Percentiles rank a stretch among this genome's conserved stretches.
These are phyloP conservation scores for Chaetomium strumarium DNA, from an alignment of 2,329 filamentous ascomycete genomes.

Conservation along the genomic window DNA sequence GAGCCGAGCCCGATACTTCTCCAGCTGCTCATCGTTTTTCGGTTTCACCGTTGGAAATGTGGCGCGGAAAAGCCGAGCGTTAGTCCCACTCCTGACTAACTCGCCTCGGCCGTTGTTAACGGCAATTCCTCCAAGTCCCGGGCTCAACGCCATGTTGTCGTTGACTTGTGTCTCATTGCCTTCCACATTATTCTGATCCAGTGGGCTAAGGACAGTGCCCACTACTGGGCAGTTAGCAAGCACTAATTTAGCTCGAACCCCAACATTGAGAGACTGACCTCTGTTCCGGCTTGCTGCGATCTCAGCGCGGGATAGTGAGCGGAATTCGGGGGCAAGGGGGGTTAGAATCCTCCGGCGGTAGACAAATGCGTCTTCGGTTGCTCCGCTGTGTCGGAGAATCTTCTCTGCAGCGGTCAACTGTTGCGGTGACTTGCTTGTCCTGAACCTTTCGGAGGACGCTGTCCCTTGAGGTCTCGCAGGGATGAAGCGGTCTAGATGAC, in stretches of 20 bases:
- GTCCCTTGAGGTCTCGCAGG: conserved; percentile 35
- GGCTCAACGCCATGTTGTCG: conserved; percentile 66
- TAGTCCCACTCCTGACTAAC: conserved; percentile 63
- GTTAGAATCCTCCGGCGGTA: conserved; percentile 28
- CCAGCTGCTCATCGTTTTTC: conserved; percentile 52
- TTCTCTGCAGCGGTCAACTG: conserved; percentile 41
- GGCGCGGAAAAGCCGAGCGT: conserved; percentile 59
- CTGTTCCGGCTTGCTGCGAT: conserved; percentile 23
- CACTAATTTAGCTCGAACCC: neutral
- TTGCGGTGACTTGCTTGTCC: conserved; percentile 38
- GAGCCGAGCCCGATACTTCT: conserved; percentile 67
- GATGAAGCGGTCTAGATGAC: conserved; percentile 45
- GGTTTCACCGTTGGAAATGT: conserved; percentile 39
- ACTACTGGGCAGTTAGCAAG: conserved; percentile 11
- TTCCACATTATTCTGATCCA: conserved; percentile 22
- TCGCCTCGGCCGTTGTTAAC: conserved; percentile 59
- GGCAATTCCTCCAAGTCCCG: conserved; percentile 56
- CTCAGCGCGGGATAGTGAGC: conserved; percentile 27
- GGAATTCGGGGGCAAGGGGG: conserved; percentile 24
- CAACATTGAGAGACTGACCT: conserved; percentile 15
- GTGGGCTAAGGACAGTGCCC: conserved; percentile 25
- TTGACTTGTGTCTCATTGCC: conserved; percentile 48
- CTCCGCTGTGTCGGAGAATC: conserved; percentile 37
- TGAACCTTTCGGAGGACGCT: conserved; percentile 39
- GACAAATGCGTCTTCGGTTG: conserved; percentile 40